These are phyloP conservation scores for Periconia sp. DNA, from an alignment of 2,329 filamentous ascomycete genomes.

Conservation along the genomic window DNA sequence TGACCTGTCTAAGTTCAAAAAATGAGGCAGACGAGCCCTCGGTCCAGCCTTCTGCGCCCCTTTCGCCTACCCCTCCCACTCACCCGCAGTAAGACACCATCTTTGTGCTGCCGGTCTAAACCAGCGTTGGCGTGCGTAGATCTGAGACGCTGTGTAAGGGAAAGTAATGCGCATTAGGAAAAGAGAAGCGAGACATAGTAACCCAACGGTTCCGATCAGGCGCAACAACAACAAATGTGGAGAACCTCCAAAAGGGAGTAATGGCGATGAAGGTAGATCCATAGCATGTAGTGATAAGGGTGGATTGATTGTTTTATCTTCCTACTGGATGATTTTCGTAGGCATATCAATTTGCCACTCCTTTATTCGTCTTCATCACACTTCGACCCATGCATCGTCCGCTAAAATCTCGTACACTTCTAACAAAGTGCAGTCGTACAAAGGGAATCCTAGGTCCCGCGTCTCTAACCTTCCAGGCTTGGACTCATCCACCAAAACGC, in stretches of 20 bases:
- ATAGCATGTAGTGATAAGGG: neutral
- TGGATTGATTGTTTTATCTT: conserved; percentile 14
- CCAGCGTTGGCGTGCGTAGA: conserved; percentile 20
- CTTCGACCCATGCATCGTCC: neutral
- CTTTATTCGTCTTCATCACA: neutral
- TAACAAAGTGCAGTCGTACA: conserved; percentile 37
- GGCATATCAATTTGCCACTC: conserved; percentile 22
- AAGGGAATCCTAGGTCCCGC: conserved; percentile 19
- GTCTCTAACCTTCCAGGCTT: conserved; percentile 11
- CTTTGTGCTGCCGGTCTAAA: too few relatives aligned
- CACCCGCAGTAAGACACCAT: too few relatives aligned
- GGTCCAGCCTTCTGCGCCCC: too few relatives aligned
- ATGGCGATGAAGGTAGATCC: neutral
- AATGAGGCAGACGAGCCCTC: too few relatives aligned
- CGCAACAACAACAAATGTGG: conserved; percentile 1
- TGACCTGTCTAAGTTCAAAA: too few relatives aligned
- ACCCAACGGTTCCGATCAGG: conserved; percentile 18
- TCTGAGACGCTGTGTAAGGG: conserved; percentile 17
- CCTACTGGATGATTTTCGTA: conserved; percentile 13
- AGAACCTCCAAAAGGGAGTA: neutral
- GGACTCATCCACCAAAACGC: conserved; percentile 20
- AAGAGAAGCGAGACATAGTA: conserved; percentile 23
- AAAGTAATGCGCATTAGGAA: conserved; percentile 14
- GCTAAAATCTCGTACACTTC: conserved; percentile 31
- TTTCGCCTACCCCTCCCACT: too few relatives aligned